Conservation (phyloP, 2,329 filamentous ascomycete genomes). For the Metarhizium sp. region DNA sequence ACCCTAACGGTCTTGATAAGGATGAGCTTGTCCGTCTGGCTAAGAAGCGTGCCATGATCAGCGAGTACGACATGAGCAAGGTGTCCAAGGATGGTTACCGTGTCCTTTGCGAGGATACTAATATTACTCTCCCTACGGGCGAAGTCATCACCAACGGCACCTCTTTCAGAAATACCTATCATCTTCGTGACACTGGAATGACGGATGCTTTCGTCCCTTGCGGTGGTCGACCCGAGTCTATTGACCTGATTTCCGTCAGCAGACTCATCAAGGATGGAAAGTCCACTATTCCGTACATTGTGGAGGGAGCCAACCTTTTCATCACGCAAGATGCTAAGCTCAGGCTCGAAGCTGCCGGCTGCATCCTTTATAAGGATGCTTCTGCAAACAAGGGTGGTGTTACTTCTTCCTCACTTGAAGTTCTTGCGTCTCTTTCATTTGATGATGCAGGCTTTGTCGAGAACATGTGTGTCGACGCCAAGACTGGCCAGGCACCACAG, state of each 20-base stretch:
- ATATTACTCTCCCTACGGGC: conserved; percentile 77
- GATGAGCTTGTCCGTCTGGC: conserved; percentile 78
- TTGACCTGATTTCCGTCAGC: conserved; percentile 79
- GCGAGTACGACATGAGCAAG: conserved; percentile 74
- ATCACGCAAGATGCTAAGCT: conserved; percentile 98
- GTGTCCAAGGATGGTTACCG: conserved; percentile 84
- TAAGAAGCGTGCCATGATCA: conserved; percentile 81
- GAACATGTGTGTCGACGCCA: conserved; percentile 81
- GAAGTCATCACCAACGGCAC: conserved; percentile 87
- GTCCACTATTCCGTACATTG: conserved; percentile 80
- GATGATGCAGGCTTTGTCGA: conserved; percentile 80
- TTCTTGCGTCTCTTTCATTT: conserved; percentile 88
- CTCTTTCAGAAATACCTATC: conserved; percentile 94
- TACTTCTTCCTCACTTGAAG: conserved; percentile 92
- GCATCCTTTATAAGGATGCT: conserved; percentile 93
- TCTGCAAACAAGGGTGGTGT: conserved; percentile 98
- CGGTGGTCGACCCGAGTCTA: conserved; percentile 91
- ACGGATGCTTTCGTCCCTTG: conserved; percentile 93
- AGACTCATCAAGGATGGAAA: conserved; percentile 89
- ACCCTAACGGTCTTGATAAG: conserved; percentile 80
- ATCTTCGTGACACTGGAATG: conserved; percentile 66
- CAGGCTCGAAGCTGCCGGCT: conserved; percentile 88
- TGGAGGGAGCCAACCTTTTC: conserved; percentile 96
- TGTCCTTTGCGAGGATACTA: conserved; percentile 83
- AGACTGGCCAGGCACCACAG: conserved; percentile 61